Conservation (phyloP, 352 stramenopile genomes). For the Pythium myriotylum region DNA sequence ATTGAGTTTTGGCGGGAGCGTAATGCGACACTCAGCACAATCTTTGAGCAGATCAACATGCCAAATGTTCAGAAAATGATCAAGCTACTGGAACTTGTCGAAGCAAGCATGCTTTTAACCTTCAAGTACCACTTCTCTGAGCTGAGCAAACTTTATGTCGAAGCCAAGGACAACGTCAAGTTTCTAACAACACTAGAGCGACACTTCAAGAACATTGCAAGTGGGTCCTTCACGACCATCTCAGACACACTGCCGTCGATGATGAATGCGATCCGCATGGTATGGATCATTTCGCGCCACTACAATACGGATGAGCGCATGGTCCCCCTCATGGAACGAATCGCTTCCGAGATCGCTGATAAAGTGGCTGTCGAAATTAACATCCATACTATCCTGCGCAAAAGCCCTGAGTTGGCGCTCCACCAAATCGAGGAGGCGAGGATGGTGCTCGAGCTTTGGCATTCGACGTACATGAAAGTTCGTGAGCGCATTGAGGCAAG, state of each 20-base stretch:
- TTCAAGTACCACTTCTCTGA: conserved; percentile 96
- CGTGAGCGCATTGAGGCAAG: conserved; percentile 94
- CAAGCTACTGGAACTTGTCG: conserved; percentile 90
- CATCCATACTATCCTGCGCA: conserved; percentile 89
- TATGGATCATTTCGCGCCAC: conserved; percentile 97
- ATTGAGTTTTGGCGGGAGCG: conserved; percentile 97
- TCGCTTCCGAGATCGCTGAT: conserved; percentile 93
- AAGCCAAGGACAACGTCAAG: conserved; percentile 97
- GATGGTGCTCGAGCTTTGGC: conserved; percentile 93
- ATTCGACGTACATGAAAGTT: conserved; percentile 95
- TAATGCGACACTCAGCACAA: conserved; percentile 93
- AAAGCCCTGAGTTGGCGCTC: conserved; percentile 73
- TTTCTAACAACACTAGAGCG: conserved; percentile 96
- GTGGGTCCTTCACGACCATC: conserved; percentile 90
- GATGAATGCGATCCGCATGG: conserved; percentile 97
- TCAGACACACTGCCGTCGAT: conserved; percentile 94
- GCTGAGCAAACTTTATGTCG: conserved; percentile 94
- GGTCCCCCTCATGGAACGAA: conserved; percentile 95
- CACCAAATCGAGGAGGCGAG: conserved; percentile 89
- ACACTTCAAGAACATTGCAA: conserved; percentile 95
- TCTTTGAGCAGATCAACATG: conserved; percentile 97
- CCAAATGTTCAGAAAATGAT: conserved; percentile 95
- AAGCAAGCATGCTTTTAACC: conserved; percentile 88
- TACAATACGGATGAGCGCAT: conserved; percentile 98
- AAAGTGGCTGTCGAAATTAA: conserved; percentile 93